phyloP scores from a whole-genome alignment of 352 stramenopile species.

The Globisporangium iwayamae region DNA sequence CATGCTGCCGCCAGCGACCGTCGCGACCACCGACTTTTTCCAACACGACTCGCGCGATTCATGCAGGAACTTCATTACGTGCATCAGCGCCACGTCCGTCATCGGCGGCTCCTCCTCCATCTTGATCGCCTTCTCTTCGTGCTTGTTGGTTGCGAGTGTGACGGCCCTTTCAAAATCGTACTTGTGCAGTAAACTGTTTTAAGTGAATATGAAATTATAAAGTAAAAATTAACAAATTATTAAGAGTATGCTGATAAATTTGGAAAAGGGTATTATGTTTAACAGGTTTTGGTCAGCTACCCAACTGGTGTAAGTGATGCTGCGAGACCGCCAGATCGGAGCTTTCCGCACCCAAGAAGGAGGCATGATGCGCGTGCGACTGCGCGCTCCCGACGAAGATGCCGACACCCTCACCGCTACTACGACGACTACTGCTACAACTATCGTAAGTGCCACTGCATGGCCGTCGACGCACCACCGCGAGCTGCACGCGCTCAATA shows the following conservation, averaged over 20 bases:
- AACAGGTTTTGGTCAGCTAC: neutral
- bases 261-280: neutral
- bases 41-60: constrained; percentile 80
- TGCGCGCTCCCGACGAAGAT: constrained; percentile 63
- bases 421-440: neutral
- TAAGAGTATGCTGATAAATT: neutral
- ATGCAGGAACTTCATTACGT: constrained; percentile 66
- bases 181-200: neutral
- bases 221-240: neutral
- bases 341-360: constrained; percentile 1
- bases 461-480: constrained; percentile 23
- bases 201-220: neutral
- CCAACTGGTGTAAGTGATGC: neutral
- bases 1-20: constrained; percentile 66
- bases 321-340: neutral
- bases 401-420: neutral
- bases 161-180: neutral
- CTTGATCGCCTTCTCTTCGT: constrained; percentile 17
- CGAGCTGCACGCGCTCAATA: constrained; percentile 13
- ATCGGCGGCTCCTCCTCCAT: constrained; percentile 18
- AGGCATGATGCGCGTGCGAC: constrained; percentile 49
- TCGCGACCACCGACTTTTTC: constrained; percentile 82
- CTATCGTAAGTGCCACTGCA: neutral
- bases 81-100: constrained; percentile 37
- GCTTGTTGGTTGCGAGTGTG: neutral